Conservation (phyloP, 257 asterid genomes). For the Mitragyna speciosa region DNA sequence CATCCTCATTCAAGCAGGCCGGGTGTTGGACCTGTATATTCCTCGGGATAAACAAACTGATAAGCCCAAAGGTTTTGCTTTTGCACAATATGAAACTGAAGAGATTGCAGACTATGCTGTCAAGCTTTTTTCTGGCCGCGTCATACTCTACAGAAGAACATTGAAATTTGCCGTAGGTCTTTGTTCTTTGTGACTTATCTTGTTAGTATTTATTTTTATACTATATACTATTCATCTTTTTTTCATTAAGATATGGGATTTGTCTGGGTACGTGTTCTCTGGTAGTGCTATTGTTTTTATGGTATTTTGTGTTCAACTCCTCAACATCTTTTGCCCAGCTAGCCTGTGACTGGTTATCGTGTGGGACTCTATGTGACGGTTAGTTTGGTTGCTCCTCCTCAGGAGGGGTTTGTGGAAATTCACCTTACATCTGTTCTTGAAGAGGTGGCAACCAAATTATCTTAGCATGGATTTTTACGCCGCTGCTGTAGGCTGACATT, state of each 20-base stretch:
- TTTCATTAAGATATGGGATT: not conserved
- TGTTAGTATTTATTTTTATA: not conserved
- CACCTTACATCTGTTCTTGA: conserved; percentile 9
- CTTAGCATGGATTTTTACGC: conserved; percentile 1
- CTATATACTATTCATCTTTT: not conserved
- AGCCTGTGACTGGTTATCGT: not conserved
- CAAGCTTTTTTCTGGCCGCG: conserved; percentile 86
- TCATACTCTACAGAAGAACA: conserved; percentile 69
- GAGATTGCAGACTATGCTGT: conserved; percentile 92
- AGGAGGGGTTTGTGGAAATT: not conserved
- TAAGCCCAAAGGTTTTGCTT: conserved; percentile 84
- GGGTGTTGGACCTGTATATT: conserved; percentile 66
- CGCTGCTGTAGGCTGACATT: conserved; percentile 24
- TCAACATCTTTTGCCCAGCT: not conserved
- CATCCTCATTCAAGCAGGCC: conserved; percentile 95
- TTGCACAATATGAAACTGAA: conserved; percentile 83
- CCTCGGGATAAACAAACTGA: conserved; percentile 89
- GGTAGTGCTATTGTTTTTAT: not conserved
- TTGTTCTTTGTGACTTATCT: not conserved
- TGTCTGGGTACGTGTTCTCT: not conserved
- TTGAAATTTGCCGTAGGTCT: conserved; percentile 71
- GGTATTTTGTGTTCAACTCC: conserved; percentile 2
- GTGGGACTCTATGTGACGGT: conserved; percentile 12
- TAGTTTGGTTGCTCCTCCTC: not conserved
- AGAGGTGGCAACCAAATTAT: conserved; percentile 9